Conservation (phyloP, 2,329 filamentous ascomycete species). For the Trichoderma gracile region DNA sequence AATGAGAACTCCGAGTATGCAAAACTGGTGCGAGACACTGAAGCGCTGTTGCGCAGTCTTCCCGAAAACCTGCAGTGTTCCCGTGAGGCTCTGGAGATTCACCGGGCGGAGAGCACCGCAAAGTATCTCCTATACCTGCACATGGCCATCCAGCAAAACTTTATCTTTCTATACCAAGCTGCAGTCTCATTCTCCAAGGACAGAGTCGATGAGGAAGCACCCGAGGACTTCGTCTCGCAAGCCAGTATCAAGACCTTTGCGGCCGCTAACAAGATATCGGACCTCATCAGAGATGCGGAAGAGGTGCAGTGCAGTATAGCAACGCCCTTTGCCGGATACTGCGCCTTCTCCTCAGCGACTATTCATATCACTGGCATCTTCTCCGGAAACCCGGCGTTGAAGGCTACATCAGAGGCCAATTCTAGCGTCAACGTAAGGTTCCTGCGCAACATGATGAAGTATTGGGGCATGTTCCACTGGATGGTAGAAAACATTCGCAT, state of each 20-base stretch:
- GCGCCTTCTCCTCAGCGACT: constrained; percentile 87
- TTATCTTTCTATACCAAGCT: constrained; percentile 86
- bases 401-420: constrained; percentile 78
- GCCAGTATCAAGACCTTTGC: constrained; percentile 75
- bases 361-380: constrained; percentile 94
- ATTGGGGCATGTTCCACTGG: constrained; percentile 98
- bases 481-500: constrained; percentile 91
- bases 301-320: constrained; percentile 68
- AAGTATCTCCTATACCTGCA: constrained; percentile 94
- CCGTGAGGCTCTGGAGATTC: constrained; percentile 77
- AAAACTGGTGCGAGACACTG: constrained; percentile 67
- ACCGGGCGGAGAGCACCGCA: constrained; percentile 79
- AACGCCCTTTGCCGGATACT: constrained; percentile 92
- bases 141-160: constrained; percentile 84
- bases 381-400: constrained; percentile 74
- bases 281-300: constrained; percentile 77
- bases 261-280: constrained; percentile 84
- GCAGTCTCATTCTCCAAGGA: constrained; percentile 71
- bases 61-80: constrained; percentile 74
- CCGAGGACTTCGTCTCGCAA: constrained; percentile 74
- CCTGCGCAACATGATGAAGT: constrained; percentile 90
- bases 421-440: constrained; percentile 87
- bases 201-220: constrained; percentile 67
- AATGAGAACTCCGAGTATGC: constrained; percentile 75
- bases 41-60: constrained; percentile 67